These are phyloP conservation scores for Penicillium goetzii DNA, from an alignment of 495 filamentous ascomycete genomes.

Conservation along the genomic window DNA sequence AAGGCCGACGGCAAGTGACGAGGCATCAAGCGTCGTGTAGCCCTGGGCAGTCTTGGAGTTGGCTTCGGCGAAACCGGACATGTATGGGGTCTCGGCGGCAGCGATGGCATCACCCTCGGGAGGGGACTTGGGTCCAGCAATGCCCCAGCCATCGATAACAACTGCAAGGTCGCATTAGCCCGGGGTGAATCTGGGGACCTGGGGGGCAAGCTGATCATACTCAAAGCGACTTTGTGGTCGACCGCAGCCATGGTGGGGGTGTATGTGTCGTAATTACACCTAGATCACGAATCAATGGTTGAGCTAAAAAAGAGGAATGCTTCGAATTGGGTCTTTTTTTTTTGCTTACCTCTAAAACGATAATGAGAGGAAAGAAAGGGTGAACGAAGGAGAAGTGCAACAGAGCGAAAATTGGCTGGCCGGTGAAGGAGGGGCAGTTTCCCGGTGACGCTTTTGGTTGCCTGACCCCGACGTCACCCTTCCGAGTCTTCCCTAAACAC, in stretches of 20 bases:
- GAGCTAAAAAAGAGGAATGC: conserved; percentile 8
- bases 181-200: conserved; percentile 17
- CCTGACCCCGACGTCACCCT: conserved; percentile 37
- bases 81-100: conserved; percentile 86
- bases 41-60: conserved; percentile 71
- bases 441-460: conserved; percentile 49
- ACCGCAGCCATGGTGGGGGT: conserved; percentile 68
- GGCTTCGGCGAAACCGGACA: conserved; percentile 72
- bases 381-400: conserved; percentile 26
- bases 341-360: conserved; percentile 28
- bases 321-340: neutral
- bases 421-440: conserved; percentile 46
- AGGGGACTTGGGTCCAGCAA: conserved; percentile 75
- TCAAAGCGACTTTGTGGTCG: conserved; percentile 91
- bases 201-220: conserved; percentile 55
- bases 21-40: conserved; percentile 89
- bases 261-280: conserved; percentile 27
- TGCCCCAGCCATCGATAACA: conserved; percentile 98
- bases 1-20: conserved; percentile 91
- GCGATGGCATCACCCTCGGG: conserved; percentile 92
- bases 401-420: conserved; percentile 27
- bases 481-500: conserved; percentile 48
- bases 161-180: conserved; percentile 54
- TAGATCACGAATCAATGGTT: conserved; percentile 34
- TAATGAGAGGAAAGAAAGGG: conserved; percentile 32